Conservation (phyloP, 1,139 yeast species). For the Nakaseomyces kungkrabaensis region DNA sequence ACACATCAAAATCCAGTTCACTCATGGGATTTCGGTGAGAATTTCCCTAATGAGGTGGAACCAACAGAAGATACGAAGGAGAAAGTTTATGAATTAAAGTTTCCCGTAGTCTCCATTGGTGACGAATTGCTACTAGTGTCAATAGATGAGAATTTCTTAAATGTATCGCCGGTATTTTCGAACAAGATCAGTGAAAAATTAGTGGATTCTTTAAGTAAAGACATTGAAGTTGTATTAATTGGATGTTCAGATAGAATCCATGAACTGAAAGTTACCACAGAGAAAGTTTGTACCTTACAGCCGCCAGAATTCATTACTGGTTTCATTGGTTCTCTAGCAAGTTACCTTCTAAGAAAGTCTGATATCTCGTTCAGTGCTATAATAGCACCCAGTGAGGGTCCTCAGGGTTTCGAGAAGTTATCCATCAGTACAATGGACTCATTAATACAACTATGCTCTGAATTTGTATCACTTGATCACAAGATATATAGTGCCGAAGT, state of each 20-base stretch:
- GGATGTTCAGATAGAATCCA: constrained; percentile 27
- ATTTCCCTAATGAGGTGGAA: constrained; percentile 23
- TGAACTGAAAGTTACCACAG: constrained; percentile 12
- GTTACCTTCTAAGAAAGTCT: constrained; percentile 10
- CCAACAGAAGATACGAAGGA: neutral
- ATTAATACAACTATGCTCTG: constrained; percentile 16
- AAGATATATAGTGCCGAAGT: constrained; percentile 18
- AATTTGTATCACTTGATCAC: constrained; percentile 10
- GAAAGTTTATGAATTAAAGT: constrained; percentile 9
- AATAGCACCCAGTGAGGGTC: constrained; percentile 30
- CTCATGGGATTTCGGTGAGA: constrained; percentile 21
- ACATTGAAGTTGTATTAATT: constrained; percentile 10
- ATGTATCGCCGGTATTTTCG: constrained; percentile 22
- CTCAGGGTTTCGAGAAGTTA: constrained; percentile 28
- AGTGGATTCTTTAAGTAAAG: constrained; percentile 5
- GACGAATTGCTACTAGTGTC: constrained; percentile 14
- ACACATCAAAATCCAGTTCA: neutral
- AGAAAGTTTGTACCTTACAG: constrained; percentile 10
- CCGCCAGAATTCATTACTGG: constrained; percentile 30
- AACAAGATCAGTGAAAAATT: constrained; percentile 12
- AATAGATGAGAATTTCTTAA: constrained; percentile 22
- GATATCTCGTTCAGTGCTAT: constrained; percentile 11
- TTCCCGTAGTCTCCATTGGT: constrained; percentile 18
- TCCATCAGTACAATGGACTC: constrained; percentile 20
- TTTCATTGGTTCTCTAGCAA: constrained; percentile 21